Base-by-base conservation (phyloP, 805 yeast species). In the Spathaspora passalidarum region DNA sequence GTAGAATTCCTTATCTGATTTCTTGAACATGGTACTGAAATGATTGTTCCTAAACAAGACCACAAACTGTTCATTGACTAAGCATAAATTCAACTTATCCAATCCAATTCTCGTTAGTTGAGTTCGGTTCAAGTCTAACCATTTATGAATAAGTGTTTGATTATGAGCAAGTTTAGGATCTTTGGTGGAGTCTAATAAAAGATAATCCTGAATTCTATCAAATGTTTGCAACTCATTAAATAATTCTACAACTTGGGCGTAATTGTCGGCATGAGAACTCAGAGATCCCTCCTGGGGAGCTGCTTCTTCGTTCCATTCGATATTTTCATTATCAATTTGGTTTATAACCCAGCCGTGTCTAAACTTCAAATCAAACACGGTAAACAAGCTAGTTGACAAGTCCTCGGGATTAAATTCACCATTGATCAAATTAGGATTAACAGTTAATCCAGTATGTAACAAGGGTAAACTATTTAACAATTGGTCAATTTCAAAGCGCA, bases 11-110 rank as follows among this genome's bases (percentile, higher is more conserved):
- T 58, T 54, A 45, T 73, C 73, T 22, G 71, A 72, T 18, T 62
- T 61, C 56, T 82, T 83, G 54, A 72, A 77, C 9, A 91, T 60
- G 0, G 97, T 88, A 51, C 78, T 78, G 64, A 88, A 92, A 62
- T 90, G 97, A 62, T 94, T 91, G 63, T 94, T 92, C 57, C 97
- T 76, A 69, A 91, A 94, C 50, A 92, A 78, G 0, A 92, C 81
- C 1, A 83, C 79, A 45, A 83, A 73, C 5, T 82, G 76, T 36
- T 82, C 82, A 13, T 75, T 73, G 1, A 63, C 58, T 21, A 88
- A 59, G 3, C 72, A 56, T 5, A 65, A 60, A 48, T 69, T 67
- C 50, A 87, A 60, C 43, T 67, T 66, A 1, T 59, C 46, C 11
- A 87, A 61, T 0, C 99, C 99, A 40, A 70, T 65, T 0, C 67